A percentile compares a stretch with the other conserved stretches of the same genome.
phyloP scores from a whole-genome alignment of 2,329 filamentous ascomycete species.

The Colletotrichum simmondsii region DNA sequence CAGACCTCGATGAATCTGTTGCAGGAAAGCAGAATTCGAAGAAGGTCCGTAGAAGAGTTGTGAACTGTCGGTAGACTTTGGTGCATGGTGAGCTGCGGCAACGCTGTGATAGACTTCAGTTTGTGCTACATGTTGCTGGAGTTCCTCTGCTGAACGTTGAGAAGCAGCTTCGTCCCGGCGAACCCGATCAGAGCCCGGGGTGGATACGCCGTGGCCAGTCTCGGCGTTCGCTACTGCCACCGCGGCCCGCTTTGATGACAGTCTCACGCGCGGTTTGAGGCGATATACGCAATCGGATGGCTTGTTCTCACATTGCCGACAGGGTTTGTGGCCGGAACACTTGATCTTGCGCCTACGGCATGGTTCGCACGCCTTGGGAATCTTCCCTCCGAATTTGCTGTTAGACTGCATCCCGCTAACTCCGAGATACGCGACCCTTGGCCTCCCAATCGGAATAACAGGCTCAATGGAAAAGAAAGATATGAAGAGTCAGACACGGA shows the following conservation, averaged over 20 bases:
- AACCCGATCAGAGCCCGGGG: neutral
- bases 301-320: constrained; percentile 32
- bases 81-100: constrained; percentile 36
- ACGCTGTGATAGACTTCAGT: constrained; percentile 38
- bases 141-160: constrained; percentile 9
- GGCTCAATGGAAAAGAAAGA: neutral
- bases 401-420: constrained; percentile 13
- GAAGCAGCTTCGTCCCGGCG: constrained; percentile 5
- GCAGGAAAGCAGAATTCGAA: constrained; percentile 44
- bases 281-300: constrained; percentile 35
- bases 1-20: constrained; percentile 42
- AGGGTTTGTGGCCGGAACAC: constrained; percentile 36
- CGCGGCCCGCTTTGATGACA: constrained; percentile 45
- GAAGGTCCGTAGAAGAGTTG: constrained; percentile 43
- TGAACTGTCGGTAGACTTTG: constrained; percentile 38
- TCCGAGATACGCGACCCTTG: constrained; percentile 7
- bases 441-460: neutral
- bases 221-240: constrained; percentile 49
- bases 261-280: constrained; percentile 29
- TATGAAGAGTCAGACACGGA: neutral
- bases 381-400: constrained; percentile 31
- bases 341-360: constrained; percentile 37
- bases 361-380: constrained; percentile 38
- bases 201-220: neutral
- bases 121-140: constrained; percentile 48